phyloP scores from a whole-genome alignment of 805 yeast species.

The Blastobotrys muscicola region DNA sequence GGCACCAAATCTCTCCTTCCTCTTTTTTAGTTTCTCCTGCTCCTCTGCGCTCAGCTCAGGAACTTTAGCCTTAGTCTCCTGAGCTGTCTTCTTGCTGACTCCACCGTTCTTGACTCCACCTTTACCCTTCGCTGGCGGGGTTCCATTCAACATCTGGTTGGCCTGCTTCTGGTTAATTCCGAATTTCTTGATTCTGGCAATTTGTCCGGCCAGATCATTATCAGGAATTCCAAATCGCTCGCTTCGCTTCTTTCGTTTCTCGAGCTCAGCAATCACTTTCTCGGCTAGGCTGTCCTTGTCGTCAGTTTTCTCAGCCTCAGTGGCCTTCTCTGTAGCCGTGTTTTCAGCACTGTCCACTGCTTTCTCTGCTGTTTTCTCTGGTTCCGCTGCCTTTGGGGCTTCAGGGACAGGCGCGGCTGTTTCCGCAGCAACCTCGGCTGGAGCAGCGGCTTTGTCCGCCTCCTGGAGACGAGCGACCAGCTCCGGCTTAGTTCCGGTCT shows the following conservation, averaged over 20 bases:
- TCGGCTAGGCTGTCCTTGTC: slow-evolving; percentile 27
- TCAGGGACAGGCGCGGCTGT: neutral
- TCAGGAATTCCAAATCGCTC: slow-evolving; percentile 60
- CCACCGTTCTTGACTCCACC: neutral
- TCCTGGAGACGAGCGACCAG: slow-evolving; percentile 55
- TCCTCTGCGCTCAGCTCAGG: slow-evolving; percentile 7
- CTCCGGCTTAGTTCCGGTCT: slow-evolving; percentile 75
- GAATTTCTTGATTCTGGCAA: slow-evolving; percentile 71
- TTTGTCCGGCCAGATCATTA: slow-evolving; percentile 46
- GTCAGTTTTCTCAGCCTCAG: neutral
- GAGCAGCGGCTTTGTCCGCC: slow-evolving; percentile 30
- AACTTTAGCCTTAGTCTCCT: slow-evolving; percentile 6
- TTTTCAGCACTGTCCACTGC: slow-evolving; percentile 30
- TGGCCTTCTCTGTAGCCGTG: neutral
- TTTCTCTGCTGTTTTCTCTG: slow-evolving; percentile 28
- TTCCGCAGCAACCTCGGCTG: neutral
- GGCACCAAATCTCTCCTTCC: slow-evolving; percentile 15
- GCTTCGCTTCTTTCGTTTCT: slow-evolving; percentile 60
- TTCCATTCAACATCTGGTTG: slow-evolving; percentile 3
- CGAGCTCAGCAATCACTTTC: slow-evolving; percentile 58
- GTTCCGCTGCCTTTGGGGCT: neutral
- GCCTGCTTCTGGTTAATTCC: slow-evolving; percentile 34
- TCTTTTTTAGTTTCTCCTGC: slow-evolving; percentile 16
- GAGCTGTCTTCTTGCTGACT: neutral
- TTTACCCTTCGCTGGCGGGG: neutral